Evolutionary conservation across 345 rosid genomes (phyloP), one percentile per base, ranked within the genome.

Genomic region (Euphorbia tirucalli): DNA sequence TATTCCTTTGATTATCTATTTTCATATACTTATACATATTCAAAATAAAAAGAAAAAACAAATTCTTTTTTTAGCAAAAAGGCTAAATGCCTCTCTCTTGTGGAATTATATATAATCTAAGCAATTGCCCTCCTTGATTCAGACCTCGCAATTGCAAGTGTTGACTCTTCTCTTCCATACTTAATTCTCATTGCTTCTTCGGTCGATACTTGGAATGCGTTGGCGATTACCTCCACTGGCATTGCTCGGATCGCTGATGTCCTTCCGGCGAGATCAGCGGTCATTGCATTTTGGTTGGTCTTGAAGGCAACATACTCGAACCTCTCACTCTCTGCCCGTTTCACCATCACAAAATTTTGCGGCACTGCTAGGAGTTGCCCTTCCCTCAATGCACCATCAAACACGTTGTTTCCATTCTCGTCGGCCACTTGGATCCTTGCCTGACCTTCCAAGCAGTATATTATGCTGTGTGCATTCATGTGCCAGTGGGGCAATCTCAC

Each of bases 241-340:
- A 93, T 66, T 5, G 79, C 90, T 44, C 88, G 50, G 21, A 90
- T 13, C 50, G 72, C 83, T 0, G 91, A 92, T 71, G 85, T 83
- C 28, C 50, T 61, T 1, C 96, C 97, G 0, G 90, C 86, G 0
- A 92, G 71, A 0, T 86, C 79, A 74, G 69, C 77, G 24, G 74
- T 58, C 78, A 78, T 75, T 27, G 92, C 88, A 11, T 81, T 76
- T 63, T 82, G 88, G 61, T 83, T 84, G 35, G 97, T 94, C 83
- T 83, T 87, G 82, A 94, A 87, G 3, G 89, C 35, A 7, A 90
- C 66, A 87, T 88, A 90, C 31, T 92, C 92, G 62, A 88, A 88
- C 57, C 83, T 84, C 4, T 84, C 83, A 8, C 72, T 74, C 46
- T 85, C 87, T 0, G 91, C 86, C 15, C 73, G 78, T 72, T 82